These are phyloP conservation scores for Ophiosphaerella korrae DNA, from an alignment of 2,329 filamentous ascomycete genomes.

Conservation along the genomic window DNA sequence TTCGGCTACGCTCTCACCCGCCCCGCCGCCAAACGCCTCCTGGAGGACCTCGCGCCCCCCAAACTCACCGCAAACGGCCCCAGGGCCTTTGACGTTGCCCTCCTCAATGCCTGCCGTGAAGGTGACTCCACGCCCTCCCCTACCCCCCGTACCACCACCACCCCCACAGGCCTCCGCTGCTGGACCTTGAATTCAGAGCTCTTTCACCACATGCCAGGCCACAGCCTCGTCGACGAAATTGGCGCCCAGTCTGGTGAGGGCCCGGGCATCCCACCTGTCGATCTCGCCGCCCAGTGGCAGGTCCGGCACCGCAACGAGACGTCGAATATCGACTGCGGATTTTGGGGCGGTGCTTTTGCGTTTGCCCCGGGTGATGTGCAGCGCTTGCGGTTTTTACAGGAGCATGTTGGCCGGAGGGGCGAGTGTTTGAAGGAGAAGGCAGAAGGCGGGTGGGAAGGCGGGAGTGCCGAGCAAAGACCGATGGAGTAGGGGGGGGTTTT, in stretches of 20 bases:
- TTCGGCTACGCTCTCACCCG: slow-evolving; percentile 53
- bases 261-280: slow-evolving; percentile 42
- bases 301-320: slow-evolving; percentile 41
- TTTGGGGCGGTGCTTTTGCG: slow-evolving; percentile 45
- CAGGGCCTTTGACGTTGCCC: slow-evolving; percentile 51
- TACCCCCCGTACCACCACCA: slow-evolving; percentile 23
- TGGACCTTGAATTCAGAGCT: slow-evolving; percentile 53
- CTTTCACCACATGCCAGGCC: slow-evolving; percentile 52
- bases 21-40: slow-evolving; percentile 44
- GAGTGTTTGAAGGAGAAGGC: slow-evolving; percentile 44
- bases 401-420: slow-evolving; percentile 47
- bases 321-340: slow-evolving; percentile 48
- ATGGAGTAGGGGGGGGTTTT: no score
- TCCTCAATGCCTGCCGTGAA: slow-evolving; percentile 49
- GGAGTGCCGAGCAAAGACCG: no score
- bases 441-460: background rate
- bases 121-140: slow-evolving; percentile 38
- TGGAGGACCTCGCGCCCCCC: slow-evolving; percentile 47
- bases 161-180: slow-evolving; percentile 47
- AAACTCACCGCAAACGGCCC: slow-evolving; percentile 33
- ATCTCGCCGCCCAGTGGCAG: slow-evolving; percentile 40
- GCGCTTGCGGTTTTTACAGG: slow-evolving; percentile 40
- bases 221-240: slow-evolving; percentile 46
- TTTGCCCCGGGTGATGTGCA: slow-evolving; percentile 40
- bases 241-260: slow-evolving; percentile 35